Evolutionary conservation across 306 rosid genomes (phyloP), one percentile per base, ranked within the genome.

Genomic region (Crotalaria pallida): DNA sequence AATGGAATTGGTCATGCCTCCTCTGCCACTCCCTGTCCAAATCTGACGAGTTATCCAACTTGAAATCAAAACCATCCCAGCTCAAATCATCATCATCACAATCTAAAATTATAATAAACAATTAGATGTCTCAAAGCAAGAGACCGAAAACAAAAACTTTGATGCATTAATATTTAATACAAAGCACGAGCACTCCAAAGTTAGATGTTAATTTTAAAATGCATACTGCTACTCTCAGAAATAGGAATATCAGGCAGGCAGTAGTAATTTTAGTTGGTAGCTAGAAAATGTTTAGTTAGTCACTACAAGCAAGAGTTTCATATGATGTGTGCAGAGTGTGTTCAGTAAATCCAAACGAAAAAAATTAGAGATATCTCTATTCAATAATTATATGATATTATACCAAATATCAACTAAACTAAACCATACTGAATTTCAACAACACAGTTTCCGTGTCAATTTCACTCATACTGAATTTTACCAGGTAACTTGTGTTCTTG

Each of bases 1-100:
- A 79, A 77, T 90, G 96, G 74, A 85, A 88, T 71, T 88, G 83
- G 27, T 90, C 78, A 19, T 59, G 91, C 79, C 96, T 86, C 74
- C 64, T 79, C 73, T 87, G 85, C 94, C 94, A 90, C 69, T 90
- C 98, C 82, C 86, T 84, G 44, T 82, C 80, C 81, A 90, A 69
- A 74, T 80, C 96, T 26, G 77, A 75, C 33, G 72, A 15, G 31
- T 55, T 74, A 52, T 79, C 77, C 79, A 83, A 60, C 62, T 88
- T 84, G 19, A 74, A 89, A 36, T 80, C 88, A 67, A 78, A 79
- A 71, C 24, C 82, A 70, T 66, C 84, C 89, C 87, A 82, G 55
- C 45, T 56, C 58, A 70, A 67, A 77, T 83, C 76, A 80, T 73
- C 81, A 33, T 58, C 77, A 43, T 64, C 89, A 70, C 12, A 44